Evolutionary conservation across 202 grass and related monocot species (phyloP), one percentile per base, ranked within the genome.

Genomic region (Schoenoplectus triqueter): DNA sequence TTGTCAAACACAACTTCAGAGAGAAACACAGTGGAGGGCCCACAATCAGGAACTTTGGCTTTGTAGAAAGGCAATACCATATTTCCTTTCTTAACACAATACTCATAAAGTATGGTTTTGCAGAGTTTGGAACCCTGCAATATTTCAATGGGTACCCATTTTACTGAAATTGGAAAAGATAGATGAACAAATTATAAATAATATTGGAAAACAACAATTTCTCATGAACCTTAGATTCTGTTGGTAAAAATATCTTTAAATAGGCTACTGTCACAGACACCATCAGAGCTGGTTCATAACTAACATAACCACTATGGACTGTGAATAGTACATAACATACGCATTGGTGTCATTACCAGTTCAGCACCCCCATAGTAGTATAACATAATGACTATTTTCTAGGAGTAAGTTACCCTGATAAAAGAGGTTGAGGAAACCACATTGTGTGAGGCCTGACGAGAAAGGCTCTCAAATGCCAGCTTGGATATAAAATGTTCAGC

Each of bases 401-500:
- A 68, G 21, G n/a, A 73, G 48, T 54, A 75, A 39, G 21, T 0
- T 81, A 64, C 78, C 59, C 49, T 11, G 57, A 62, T 41, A 65
- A 66, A 63, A 47, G 42, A 19, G 56, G 59, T 31, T 31, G 31
- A 9, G 56, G 57, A 10, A 47, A 19, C 15, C 54, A 65, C 60
- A 21, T 47, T 56, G n/a, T 10, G 0, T 10, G 1, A 7, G 31
- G 60, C 1, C 14, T 81, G 60, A 20, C 6, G n/a, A 65, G 78
- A 64, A 15, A 81, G 78, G 40, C n/a, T 63, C 17, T 80, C 84
- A 56, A 86, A 49, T 66, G 72, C 84, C 61, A 80, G 8, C 45
- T 80, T 80, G 20, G 84, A 68, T 10, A 80, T 39, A 17, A 67
- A 62, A 15, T 80, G 73, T 21, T 86, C 73, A 0, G 84, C 84